These are phyloP conservation scores for Agapanthus africanus DNA, from an alignment of 106 monocot genomes.

Conservation along the genomic window DNA sequence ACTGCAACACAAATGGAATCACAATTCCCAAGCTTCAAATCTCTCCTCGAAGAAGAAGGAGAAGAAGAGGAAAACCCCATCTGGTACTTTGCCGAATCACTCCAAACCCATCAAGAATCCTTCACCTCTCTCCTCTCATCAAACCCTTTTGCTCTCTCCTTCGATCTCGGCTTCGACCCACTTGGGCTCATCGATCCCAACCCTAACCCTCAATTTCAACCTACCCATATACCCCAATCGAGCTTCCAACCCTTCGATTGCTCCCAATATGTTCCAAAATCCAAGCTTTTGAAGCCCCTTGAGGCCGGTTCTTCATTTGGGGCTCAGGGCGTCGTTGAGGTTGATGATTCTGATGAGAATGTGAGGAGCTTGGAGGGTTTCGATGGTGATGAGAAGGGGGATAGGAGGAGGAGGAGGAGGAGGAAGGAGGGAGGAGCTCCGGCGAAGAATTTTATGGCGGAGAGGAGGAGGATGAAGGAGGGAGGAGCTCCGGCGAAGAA, in stretches of 20 bases:
- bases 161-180: not conserved
- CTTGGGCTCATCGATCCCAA: not conserved
- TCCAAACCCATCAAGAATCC: not conserved
- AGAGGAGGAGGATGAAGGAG: slow-evolving; percentile 38
- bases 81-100: not conserved
- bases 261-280: not conserved
- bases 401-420: slow-evolving; percentile 16
- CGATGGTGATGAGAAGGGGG: slow-evolving; percentile 9
- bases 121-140: too few species aligned
- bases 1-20: not conserved
- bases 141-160: too few species aligned
- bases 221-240: not conserved
- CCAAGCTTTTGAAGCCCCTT: not conserved
- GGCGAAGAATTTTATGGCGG: slow-evolving; percentile 79
- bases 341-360: not conserved
- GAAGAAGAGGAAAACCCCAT: too few species aligned
- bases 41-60: not conserved
- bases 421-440: slow-evolving; percentile 48
- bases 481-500: slow-evolving; percentile 58
- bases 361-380: not conserved
- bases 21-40: not conserved
- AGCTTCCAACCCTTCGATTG: not conserved
- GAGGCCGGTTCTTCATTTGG: not conserved
- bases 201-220: not conserved
- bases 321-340: too few species aligned